These are phyloP conservation scores for Lachnum nothofagi DNA, from an alignment of 2,329 filamentous ascomycete genomes.

Conservation along the genomic window DNA sequence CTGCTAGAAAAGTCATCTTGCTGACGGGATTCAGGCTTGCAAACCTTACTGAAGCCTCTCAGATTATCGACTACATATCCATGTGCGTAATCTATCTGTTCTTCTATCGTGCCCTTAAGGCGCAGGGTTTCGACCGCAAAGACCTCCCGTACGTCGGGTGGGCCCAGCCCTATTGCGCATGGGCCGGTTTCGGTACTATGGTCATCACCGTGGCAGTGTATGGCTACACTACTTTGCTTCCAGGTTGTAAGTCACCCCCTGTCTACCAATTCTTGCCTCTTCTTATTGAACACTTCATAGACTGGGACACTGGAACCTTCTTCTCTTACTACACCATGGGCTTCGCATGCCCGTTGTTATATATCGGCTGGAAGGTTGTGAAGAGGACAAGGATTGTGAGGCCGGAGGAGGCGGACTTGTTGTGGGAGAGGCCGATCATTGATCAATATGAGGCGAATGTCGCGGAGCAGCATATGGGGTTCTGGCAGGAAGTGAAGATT, in stretches of 20 bases:
- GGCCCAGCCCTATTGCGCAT: constrained; percentile 62
- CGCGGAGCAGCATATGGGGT: constrained; percentile 15
- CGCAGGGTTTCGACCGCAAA: constrained; percentile 60
- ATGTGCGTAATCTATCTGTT: constrained; percentile 66
- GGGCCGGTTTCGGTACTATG: constrained; percentile 53
- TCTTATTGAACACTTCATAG: constrained; percentile 19
- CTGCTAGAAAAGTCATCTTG: not conserved
- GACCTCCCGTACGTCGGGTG: constrained; percentile 58
- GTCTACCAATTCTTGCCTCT: not conserved
- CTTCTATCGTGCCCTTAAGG: constrained; percentile 63
- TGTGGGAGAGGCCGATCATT: constrained; percentile 26
- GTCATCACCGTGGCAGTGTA: constrained; percentile 66
- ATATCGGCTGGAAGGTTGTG: constrained; percentile 64
- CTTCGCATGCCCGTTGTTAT: constrained; percentile 53
- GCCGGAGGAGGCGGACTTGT: constrained; percentile 50
- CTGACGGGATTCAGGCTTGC: constrained; percentile 27
- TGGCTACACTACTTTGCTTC: constrained; percentile 70
- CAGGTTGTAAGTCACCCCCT: constrained; percentile 35
- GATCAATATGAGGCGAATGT: constrained; percentile 25
- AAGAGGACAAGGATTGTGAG: constrained; percentile 52
- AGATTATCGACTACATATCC: constrained; percentile 66
- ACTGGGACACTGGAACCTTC: constrained; percentile 63
- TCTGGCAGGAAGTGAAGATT: constrained; percentile 22
- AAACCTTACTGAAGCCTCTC: constrained; percentile 64
- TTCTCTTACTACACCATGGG: constrained; percentile 69